Evolutionary conservation across 2,329 filamentous ascomycete species (phyloP), one percentile per base, ranked within the genome.

Genomic region (Sclerotinia glacialis): DNA sequence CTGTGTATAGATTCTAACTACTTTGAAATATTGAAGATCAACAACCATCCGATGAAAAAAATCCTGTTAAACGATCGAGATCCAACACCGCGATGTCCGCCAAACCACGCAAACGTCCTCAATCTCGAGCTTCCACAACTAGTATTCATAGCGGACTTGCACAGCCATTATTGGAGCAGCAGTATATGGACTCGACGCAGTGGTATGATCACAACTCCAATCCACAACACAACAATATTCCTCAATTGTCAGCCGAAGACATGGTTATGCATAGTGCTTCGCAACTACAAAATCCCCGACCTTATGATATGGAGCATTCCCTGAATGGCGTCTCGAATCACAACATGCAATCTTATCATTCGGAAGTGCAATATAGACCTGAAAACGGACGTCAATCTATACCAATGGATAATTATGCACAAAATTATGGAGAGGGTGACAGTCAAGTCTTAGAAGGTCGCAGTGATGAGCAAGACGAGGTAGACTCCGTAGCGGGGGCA

Each of bases 261-360:
- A 82, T 87, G 78, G 82, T 88, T 58, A 78, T 88, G 68, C 83
- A 86, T 66, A 82, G 83, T 23, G 81, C 83, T 37, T 80, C 82
- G 28, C 85, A 86, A 69, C 80, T 87, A 72, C 83, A 85, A 69
- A 78, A 80, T 58, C 79, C 79, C 54, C 80, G 80, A 64, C 78
- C 80, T 23, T 85, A 81, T 71, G 72, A 80, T 65, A 82, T 82
- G 68, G 83, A 85, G 61, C 78, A 83, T 26, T 74, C 79, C 34
- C 81, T 87, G 74, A 81, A 81, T 64, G 76, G 78, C 18, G 78
- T 81, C 16, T 80, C 84, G 68, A 78, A 78, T 55, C 78, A 81
- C 65, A 72, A 77, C 53, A 52, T 64, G 34, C 78, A 83, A 74
- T 70, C 78, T 46, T 83, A 78, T 74, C 77, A 76, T 67, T 78